Evolutionary conservation across 176 grass and related monocot species (phyloP).

Genomic region (Zoysia pacifica): DNA sequence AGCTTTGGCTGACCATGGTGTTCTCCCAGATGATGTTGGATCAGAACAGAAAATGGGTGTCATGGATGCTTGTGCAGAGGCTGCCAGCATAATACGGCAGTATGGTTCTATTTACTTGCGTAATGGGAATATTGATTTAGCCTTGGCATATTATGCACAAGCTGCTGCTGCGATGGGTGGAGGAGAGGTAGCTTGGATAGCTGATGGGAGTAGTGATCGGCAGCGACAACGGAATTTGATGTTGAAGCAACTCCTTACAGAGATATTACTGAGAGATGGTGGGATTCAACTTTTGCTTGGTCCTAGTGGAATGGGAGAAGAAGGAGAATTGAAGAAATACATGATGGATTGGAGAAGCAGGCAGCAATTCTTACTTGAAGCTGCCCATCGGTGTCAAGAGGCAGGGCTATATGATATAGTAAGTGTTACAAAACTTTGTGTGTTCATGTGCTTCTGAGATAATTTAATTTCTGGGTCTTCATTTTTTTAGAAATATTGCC

Average conservation of each 20-base stretch:
- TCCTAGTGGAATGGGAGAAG: slow-evolving; percentile 87
- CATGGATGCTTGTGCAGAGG: slow-evolving; percentile 96
- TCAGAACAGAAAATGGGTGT: slow-evolving; percentile 66
- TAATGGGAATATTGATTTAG: slow-evolving; percentile 82
- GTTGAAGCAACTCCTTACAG: slow-evolving; percentile 82
- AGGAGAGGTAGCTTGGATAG: slow-evolving; percentile 80
- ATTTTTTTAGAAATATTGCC: slow-evolving; percentile 4
- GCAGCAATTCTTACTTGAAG: slow-evolving; percentile 88
- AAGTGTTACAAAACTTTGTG: slow-evolving; percentile 18
- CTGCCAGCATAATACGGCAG: slow-evolving; percentile 76
- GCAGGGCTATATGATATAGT: slow-evolving; percentile 93
- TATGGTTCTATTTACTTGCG: slow-evolving; percentile 87
- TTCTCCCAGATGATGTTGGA: slow-evolving; percentile 72
- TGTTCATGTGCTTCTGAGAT: neutral
- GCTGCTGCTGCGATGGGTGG: slow-evolving; percentile 90
- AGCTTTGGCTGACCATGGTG: slow-evolving; percentile 74
- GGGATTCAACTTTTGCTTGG: slow-evolving; percentile 90
- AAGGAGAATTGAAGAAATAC: slow-evolving; percentile 86
- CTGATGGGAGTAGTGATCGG: slow-evolving; percentile 61
- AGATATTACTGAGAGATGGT: slow-evolving; percentile 87
- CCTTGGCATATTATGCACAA: slow-evolving; percentile 91
- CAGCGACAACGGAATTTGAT: slow-evolving; percentile 83
- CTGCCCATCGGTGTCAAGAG: slow-evolving; percentile 84
- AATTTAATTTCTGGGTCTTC: slow-evolving; percentile 25
- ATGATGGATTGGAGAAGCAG: slow-evolving; percentile 79